Evolutionary conservation across 441 rosid species (phyloP).

Genomic region (Caryocar brasiliense): DNA sequence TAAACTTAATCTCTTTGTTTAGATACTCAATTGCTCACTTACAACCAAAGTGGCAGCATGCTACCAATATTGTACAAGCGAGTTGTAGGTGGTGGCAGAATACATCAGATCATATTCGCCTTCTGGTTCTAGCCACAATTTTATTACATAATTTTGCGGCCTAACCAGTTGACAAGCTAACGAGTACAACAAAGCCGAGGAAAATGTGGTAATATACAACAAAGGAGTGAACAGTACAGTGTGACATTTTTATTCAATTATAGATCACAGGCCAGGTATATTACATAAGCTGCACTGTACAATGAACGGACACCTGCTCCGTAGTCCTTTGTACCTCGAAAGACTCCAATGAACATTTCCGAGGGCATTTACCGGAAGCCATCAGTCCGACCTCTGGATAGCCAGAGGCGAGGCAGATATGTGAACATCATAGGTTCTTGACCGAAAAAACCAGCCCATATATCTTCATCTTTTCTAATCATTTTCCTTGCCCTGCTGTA

Average conservation of each 20-base stretch:
- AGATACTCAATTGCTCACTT: too few species aligned
- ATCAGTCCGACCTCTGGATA: neutral
- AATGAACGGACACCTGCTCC: constrained; percentile 11
- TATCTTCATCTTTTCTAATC: neutral
- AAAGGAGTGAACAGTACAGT: neutral
- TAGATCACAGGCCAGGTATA: constrained; percentile 6
- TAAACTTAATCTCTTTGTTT: too few species aligned
- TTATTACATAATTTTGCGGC: constrained; percentile 2
- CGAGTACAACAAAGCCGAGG: neutral
- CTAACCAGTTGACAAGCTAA: constrained; percentile 1
- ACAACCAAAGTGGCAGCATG: too few species aligned
- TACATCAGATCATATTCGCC: neutral
- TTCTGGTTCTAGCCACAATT: neutral
- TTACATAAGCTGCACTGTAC: constrained; percentile 39
- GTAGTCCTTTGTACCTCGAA: neutral
- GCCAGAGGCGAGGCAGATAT: neutral
- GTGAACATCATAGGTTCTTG: neutral
- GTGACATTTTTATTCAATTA: constrained; percentile 14
- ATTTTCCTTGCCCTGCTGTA: constrained; percentile 26
- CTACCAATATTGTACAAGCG: too few species aligned
- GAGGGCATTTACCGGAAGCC: constrained; percentile 5
- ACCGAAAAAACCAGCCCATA: neutral
- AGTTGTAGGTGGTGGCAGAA: neutral
- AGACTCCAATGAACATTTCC: constrained; percentile 5
- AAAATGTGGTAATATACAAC: constrained; percentile 18